These are phyloP conservation scores for Aspergillus nanangensis DNA, from an alignment of 495 filamentous ascomycete species.

Conservation along the genomic window DNA sequence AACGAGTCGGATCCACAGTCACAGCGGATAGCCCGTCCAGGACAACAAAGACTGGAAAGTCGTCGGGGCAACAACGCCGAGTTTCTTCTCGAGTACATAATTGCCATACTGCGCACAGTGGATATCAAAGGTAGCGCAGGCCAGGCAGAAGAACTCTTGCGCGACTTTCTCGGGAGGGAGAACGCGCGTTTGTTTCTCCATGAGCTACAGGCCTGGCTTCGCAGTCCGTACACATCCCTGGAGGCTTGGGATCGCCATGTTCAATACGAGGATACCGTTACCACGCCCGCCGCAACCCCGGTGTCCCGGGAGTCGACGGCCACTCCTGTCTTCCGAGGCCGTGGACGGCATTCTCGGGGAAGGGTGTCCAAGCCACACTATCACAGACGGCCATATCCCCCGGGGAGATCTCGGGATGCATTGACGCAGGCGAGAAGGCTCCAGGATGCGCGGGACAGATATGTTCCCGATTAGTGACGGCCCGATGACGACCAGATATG, in stretches of 20 bases:
- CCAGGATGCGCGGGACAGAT: constrained; percentile 30
- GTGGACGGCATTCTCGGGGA: constrained; percentile 13
- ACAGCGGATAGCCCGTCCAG: constrained; percentile 23
- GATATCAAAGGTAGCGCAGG: constrained; percentile 84
- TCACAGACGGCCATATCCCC: constrained; percentile 7
- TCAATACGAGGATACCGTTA: constrained; percentile 52
- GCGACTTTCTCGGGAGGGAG: constrained; percentile 76
- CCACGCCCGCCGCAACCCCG: background rate
- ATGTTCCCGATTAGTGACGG: constrained; percentile 31
- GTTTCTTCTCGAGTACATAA: constrained; percentile 83
- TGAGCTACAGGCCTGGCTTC: constrained; percentile 74
- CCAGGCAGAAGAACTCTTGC: constrained; percentile 82
- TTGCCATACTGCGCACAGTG: constrained; percentile 84
- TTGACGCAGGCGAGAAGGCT: constrained; percentile 22
- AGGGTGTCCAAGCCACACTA: constrained; percentile 20
- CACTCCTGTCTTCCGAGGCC: background rate
- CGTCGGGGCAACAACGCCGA: constrained; percentile 73
- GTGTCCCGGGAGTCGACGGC: background rate
- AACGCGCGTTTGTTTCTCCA: constrained; percentile 80
- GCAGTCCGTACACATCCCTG: constrained; percentile 67
- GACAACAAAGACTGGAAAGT: constrained; percentile 31
- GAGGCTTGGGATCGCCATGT: constrained; percentile 79
- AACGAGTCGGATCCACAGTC: constrained; percentile 16
- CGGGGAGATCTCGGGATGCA: constrained; percentile 14
- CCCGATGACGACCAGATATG: no score